These are phyloP conservation scores for Pseudogymnoascus sp. DNA, from an alignment of 2,329 filamentous ascomycete species.

Conservation along the genomic window DNA sequence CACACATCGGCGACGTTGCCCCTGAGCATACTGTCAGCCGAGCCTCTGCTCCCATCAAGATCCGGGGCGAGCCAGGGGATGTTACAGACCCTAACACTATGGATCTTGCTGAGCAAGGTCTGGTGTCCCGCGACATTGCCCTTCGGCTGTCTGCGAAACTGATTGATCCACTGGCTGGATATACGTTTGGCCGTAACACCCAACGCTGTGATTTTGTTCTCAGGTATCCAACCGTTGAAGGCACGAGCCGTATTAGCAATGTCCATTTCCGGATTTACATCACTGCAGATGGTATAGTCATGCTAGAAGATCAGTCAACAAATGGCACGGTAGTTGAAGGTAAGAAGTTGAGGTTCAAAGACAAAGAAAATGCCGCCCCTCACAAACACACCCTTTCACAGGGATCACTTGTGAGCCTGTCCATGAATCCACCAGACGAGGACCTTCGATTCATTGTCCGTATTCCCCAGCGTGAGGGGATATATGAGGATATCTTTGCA, in stretches of 20 bases:
- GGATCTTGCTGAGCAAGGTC: constrained; percentile 18
- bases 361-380: constrained; percentile 35
- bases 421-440: constrained; percentile 33
- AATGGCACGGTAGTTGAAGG: constrained; percentile 88
- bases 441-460: constrained; percentile 80
- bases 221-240: constrained; percentile 21
- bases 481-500: constrained; percentile 57
- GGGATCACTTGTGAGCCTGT: constrained; percentile 27
- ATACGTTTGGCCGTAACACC: constrained; percentile 76
- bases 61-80: constrained; percentile 17
- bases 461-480: constrained; percentile 67
- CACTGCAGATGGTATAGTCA: constrained; percentile 70
- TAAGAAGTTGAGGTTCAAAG: constrained; percentile 52
- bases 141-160: constrained; percentile 69
- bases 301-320: constrained; percentile 92
- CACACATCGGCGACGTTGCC: constrained; percentile 41
- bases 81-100: constrained; percentile 14
- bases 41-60: constrained; percentile 37
- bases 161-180: constrained; percentile 64
- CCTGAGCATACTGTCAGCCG: constrained; percentile 55
- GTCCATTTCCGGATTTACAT: constrained; percentile 92
- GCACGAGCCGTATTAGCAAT: constrained; percentile 73
- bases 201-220: constrained; percentile 65
- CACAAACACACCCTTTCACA: constrained; percentile 28
- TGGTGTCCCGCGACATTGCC: constrained; percentile 54